Evolutionary conservation across 306 rosid genomes (phyloP).

Genomic region (Abrus pulchellus): DNA sequence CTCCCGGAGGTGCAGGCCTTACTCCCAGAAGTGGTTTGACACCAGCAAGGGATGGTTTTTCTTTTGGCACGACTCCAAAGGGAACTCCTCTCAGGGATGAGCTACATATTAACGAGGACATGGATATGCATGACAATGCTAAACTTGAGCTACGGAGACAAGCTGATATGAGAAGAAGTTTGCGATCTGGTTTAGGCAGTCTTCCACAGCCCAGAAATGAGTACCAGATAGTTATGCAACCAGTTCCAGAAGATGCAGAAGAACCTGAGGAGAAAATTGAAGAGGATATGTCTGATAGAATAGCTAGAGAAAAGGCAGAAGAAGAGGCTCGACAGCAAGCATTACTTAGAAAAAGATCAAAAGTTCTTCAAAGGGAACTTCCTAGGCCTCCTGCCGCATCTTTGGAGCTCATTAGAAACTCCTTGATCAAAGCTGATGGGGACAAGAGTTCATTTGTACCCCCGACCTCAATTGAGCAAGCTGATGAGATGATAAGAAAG

Average conservation of each 20-base stretch:
- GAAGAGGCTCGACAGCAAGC: conserved; percentile 90
- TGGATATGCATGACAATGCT: conserved; percentile 73
- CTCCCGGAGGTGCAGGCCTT: conserved; percentile 83
- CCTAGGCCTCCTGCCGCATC: conserved; percentile 95
- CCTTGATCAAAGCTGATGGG: conserved; percentile 84
- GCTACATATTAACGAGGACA: conserved; percentile 82
- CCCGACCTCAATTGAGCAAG: conserved; percentile 88
- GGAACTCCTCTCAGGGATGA: conserved; percentile 94
- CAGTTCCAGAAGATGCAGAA: conserved; percentile 80
- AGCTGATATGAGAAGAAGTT: conserved; percentile 76
- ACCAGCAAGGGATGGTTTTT: conserved; percentile 85
- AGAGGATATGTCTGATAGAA: conserved; percentile 95
- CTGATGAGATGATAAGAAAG: conserved; percentile 83
- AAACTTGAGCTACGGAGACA: conserved; percentile 81
- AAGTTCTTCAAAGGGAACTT: conserved; percentile 94
- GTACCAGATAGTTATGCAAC: conserved; percentile 89
- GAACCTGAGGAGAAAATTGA: conserved; percentile 83
- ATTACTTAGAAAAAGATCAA: conserved; percentile 89
- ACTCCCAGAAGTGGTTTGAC: conserved; percentile 90
- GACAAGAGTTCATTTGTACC: conserved; percentile 98
- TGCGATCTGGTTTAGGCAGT: conserved; percentile 74
- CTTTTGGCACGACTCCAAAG: conserved; percentile 84
- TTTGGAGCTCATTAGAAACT: conserved; percentile 77
- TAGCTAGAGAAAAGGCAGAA: conserved; percentile 91
- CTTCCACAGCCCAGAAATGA: conserved; percentile 90